A percentile compares a stretch with the other conserved stretches of the same genome.
Conservation (phyloP, 2,329 filamentous ascomycete genomes). For the Aspergillus sclerotialis region DNA sequence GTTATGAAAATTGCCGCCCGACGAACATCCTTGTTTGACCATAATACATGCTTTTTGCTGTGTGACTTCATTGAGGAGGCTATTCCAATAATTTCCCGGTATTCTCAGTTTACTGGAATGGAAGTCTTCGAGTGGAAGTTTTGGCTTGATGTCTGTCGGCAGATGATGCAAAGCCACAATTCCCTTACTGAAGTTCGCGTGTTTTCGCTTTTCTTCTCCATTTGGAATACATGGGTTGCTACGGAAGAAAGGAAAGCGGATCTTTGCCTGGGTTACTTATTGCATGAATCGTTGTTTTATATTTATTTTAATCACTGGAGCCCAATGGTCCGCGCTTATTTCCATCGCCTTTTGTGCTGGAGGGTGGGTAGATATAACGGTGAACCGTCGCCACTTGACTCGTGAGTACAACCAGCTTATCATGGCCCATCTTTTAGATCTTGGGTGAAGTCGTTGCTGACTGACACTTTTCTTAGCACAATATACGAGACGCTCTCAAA, state of each 20-base stretch:
- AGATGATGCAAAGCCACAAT: constrained; percentile 76
- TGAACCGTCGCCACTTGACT: constrained; percentile 56
- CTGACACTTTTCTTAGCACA: constrained; percentile 44
- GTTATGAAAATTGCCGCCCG: constrained; percentile 68
- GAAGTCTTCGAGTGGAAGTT: constrained; percentile 59
- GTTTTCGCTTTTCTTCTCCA: constrained; percentile 70
- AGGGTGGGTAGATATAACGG: constrained; percentile 72
- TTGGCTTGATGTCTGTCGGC: constrained; percentile 73
- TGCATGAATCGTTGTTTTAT: constrained; percentile 69
- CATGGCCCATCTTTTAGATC: not conserved
- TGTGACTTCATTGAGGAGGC: constrained; percentile 86
- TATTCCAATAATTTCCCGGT: constrained; percentile 59
- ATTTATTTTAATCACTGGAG: constrained; percentile 90
- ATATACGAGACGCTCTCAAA: constrained; percentile 63
- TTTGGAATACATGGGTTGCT: constrained; percentile 67
- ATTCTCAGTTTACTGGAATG: constrained; percentile 43
- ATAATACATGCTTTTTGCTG: constrained; percentile 78
- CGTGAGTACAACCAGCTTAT: constrained; percentile 45
- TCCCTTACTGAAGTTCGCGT: constrained; percentile 84
- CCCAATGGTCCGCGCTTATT: constrained; percentile 90
- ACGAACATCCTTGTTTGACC: constrained; percentile 72
- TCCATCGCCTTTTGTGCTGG: constrained; percentile 86
- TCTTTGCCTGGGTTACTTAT: constrained; percentile 67
- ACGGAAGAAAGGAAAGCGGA: constrained; percentile 61
- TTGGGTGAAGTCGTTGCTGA: constrained; percentile 5